Percentiles rank a stretch among this genome's conserved stretches.
Conservation (phyloP, 2,329 filamentous ascomycete species). For the Dactylellina drechsleri region DNA sequence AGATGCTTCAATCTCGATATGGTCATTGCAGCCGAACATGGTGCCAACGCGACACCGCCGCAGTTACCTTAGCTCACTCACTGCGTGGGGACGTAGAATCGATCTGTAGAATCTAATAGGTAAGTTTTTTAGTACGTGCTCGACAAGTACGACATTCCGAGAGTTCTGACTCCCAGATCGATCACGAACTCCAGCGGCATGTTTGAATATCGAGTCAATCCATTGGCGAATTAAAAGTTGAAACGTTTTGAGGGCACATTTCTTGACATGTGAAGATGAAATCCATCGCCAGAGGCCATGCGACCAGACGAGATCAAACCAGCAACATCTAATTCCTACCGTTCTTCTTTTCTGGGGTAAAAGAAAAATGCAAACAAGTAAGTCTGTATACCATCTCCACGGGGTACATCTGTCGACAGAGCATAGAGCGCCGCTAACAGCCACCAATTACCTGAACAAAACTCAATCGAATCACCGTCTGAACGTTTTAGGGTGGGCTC, state of each 20-base stretch:
- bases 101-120: not conserved
- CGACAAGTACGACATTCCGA: not conserved
- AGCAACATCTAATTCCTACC: not conserved
- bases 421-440: not conserved
- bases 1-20: slow-evolving; percentile 34
- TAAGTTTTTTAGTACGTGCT: not conserved
- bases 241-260: slow-evolving; percentile 38
- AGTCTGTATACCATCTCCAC: not conserved
- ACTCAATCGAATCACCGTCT: slow-evolving; percentile 3
- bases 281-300: too few species aligned
- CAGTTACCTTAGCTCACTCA: not conserved
- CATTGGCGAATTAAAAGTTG: slow-evolving; percentile 40
- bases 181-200: slow-evolving; percentile 7
- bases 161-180: not conserved
- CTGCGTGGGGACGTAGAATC: not conserved
- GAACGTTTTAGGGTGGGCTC: too few species aligned
- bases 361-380: not conserved
- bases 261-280: slow-evolving; percentile 14
- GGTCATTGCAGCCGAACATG: slow-evolving; percentile 38
- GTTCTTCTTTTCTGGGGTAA: too few species aligned
- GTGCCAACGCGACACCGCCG: slow-evolving; percentile 41
- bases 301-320: not conserved
- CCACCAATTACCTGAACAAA: not conserved
- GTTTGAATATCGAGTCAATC: not conserved
- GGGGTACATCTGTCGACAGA: not conserved